phyloP scores from a whole-genome alignment of 768 basidiomycete genomes.

The Tylopilus subfusipes region DNA sequence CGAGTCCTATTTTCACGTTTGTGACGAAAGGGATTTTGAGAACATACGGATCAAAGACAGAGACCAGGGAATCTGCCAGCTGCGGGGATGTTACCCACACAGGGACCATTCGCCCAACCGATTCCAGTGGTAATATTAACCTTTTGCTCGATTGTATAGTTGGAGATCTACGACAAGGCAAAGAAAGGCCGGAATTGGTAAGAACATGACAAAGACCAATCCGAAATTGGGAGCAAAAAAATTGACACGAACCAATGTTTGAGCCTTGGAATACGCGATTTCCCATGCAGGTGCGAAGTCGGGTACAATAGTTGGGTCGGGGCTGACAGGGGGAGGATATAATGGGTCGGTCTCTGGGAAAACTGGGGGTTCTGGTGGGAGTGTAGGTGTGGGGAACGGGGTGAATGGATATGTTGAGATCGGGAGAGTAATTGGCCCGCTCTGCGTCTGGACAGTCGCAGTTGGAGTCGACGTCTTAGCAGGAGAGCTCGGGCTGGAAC shows the following conservation, averaged over 20 bases:
- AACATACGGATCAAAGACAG: slow-evolving; percentile 41
- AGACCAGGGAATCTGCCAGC: slow-evolving; percentile 60
- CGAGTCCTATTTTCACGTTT: slow-evolving; percentile 47
- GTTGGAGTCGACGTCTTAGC: slow-evolving; percentile 5
- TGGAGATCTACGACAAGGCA: slow-evolving; percentile 35
- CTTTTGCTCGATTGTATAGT: slow-evolving; percentile 60
- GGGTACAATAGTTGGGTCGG: slow-evolving; percentile 37
- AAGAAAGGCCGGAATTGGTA: slow-evolving; percentile 1
- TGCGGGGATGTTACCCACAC: slow-evolving; percentile 65
- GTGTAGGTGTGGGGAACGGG: slow-evolving; percentile 60
- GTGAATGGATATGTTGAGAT: slow-evolving; percentile 46
- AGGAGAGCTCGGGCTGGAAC: slow-evolving; percentile 5
- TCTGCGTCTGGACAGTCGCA: slow-evolving; percentile 11
- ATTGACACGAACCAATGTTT: slow-evolving; percentile 41
- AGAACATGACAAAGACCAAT: not conserved
- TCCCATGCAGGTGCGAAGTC: slow-evolving; percentile 55
- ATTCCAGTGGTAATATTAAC: slow-evolving; percentile 63
- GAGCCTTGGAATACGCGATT: slow-evolving; percentile 56
- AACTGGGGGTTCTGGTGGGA: slow-evolving; percentile 47
- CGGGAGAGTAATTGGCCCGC: slow-evolving; percentile 33
- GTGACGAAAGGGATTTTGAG: not conserved
- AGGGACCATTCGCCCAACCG: slow-evolving; percentile 48
- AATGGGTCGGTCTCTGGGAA: slow-evolving; percentile 55
- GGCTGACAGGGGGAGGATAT: slow-evolving; percentile 52
- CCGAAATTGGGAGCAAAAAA: not conserved